Evolutionary conservation across 352 stramenopile species (phyloP).

Genomic region (Phytophthora cactorum): DNA sequence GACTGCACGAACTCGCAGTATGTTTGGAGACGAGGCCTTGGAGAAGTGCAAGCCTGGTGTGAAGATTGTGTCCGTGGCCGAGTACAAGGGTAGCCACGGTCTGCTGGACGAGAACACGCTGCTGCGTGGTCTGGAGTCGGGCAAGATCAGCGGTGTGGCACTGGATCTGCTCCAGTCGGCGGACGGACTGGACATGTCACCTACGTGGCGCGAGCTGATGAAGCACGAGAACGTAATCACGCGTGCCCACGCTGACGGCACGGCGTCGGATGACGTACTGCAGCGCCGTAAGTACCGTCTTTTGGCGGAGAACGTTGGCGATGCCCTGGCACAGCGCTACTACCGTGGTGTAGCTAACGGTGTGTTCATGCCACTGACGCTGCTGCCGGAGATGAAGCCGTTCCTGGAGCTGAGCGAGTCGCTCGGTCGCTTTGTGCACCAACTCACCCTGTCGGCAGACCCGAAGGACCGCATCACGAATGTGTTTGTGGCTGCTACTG

Average conservation of each 20-base stretch:
- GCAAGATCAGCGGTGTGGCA: conserved; percentile 84
- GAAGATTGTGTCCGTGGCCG: conserved; percentile 85
- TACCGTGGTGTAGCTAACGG: conserved; percentile 84
- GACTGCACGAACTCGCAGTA: conserved; percentile 90
- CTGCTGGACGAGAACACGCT: conserved; percentile 86
- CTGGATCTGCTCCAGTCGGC: conserved; percentile 74
- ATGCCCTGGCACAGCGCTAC: conserved; percentile 70
- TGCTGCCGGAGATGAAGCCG: conserved; percentile 83
- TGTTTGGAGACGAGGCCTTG: conserved; percentile 86
- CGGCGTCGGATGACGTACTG: conserved; percentile 84
- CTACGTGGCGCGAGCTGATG: conserved; percentile 71
- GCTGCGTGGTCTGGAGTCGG: conserved; percentile 68
- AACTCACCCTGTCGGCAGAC: conserved; percentile 68
- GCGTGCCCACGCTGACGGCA: conserved; percentile 90
- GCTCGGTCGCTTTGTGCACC: conserved; percentile 76
- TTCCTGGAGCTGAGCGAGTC: conserved; percentile 75
- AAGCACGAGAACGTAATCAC: conserved; percentile 90
- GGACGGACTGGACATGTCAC: conserved; percentile 35
- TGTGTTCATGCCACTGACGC: conserved; percentile 82
- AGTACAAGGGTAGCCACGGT: conserved; percentile 72
- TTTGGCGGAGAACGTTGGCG: conserved; percentile 81
- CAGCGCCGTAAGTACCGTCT: conserved; percentile 70
- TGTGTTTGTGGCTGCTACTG: conserved; percentile 65
- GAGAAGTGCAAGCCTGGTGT: conserved; percentile 91
- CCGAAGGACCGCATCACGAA: conserved; percentile 71